These are phyloP conservation scores for Tilletia caries DNA, from an alignment of 1,284 basidiomycete species.

Conservation along the genomic window DNA sequence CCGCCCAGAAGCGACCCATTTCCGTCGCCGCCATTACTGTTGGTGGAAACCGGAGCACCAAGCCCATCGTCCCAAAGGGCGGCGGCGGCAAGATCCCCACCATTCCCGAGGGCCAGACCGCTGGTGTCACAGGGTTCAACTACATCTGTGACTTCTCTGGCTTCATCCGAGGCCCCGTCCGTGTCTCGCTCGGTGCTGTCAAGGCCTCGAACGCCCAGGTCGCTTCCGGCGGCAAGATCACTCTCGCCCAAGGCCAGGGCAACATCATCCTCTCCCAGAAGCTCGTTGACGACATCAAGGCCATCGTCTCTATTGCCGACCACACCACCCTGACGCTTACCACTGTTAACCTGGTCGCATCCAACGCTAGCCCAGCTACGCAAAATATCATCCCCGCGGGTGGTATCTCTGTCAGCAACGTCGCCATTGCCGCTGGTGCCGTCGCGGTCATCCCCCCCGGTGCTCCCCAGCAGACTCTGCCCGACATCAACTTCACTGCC, in stretches of 20 bases:
- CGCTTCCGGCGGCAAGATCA: neutral
- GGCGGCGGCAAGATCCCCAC: neutral
- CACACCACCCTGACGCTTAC: neutral
- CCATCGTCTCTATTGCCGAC: neutral
- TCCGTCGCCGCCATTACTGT: neutral
- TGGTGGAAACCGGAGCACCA: neutral
- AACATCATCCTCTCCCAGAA: neutral
- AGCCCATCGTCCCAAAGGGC: neutral
- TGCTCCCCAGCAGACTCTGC: neutral
- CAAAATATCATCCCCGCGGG: neutral
- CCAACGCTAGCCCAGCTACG: neutral
- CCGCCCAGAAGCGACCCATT: neutral
- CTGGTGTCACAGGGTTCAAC: neutral
- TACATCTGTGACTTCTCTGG: neutral
- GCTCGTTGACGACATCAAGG: neutral
- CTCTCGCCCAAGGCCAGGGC: neutral
- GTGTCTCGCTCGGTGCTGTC: conserved; percentile 7
- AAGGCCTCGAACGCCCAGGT: neutral
- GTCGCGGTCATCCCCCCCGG: neutral
- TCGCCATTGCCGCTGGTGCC: neutral
- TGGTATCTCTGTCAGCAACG: neutral
- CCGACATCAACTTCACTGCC: conserved; percentile 13
- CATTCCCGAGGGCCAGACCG: neutral
- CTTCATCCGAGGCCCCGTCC: neutral
- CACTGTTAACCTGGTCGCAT: neutral